Percentiles rank a stretch among this genome's conserved stretches.
These are phyloP conservation scores for Pseudonitzschia multistriata DNA, from an alignment of 108 stramenopile species.

Conservation along the genomic window DNA sequence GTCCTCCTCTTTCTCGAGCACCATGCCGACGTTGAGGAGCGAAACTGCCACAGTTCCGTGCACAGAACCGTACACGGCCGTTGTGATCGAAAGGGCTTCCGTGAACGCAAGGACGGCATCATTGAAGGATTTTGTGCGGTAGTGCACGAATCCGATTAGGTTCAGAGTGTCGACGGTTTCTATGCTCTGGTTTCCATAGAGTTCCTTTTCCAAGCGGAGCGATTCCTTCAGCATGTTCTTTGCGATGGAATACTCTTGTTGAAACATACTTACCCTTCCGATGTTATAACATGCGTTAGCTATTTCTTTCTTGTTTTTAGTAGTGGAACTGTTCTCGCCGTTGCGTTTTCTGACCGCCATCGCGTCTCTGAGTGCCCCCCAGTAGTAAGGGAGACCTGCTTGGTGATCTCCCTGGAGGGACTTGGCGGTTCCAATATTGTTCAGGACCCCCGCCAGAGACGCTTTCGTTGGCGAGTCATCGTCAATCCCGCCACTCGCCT, in stretches of 20 bases:
- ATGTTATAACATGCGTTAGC: conserved; percentile 61
- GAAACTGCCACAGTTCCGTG: conserved; percentile 37
- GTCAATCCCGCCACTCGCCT: background rate
- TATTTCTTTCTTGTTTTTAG: conserved; percentile 21
- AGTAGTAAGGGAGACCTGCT: conserved; percentile 33
- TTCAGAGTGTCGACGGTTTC: conserved; percentile 35
- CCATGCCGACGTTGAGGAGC: conserved; percentile 41
- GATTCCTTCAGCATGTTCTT: conserved; percentile 28
- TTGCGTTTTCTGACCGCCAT: conserved; percentile 19
- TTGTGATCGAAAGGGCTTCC: conserved; percentile 24
- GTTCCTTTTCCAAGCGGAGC: conserved; percentile 18
- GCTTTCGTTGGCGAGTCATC: conserved; percentile 1
- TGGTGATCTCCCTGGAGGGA: conserved; percentile 24
- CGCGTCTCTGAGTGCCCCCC: conserved; percentile 20
- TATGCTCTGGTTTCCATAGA: conserved; percentile 23
- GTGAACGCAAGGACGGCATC: conserved; percentile 34
- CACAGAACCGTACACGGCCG: conserved; percentile 17
- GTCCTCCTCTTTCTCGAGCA: conserved; percentile 33
- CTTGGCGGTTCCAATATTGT: conserved; percentile 35
- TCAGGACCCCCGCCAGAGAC: conserved; percentile 32
- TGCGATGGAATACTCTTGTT: conserved; percentile 47
- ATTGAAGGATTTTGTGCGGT: conserved; percentile 11
- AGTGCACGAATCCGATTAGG: conserved; percentile 37
- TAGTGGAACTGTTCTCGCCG: conserved; percentile 25
- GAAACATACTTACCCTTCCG: conserved; percentile 51